phyloP scores from a whole-genome alignment of 1,139 yeast genomes.

The Candida sp. region DNA sequence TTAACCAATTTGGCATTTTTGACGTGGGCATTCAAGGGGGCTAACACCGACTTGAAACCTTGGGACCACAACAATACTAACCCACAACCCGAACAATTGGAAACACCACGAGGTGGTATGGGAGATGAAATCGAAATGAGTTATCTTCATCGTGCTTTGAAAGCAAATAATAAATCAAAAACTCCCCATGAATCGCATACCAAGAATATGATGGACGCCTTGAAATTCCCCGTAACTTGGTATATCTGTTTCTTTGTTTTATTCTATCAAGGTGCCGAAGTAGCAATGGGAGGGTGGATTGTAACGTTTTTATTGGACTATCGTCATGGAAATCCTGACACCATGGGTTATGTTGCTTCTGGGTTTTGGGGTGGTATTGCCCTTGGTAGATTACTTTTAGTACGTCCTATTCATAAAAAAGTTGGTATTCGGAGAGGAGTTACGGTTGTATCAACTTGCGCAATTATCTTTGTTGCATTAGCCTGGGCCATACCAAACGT shows the following conservation, averaged over 20 bases:
- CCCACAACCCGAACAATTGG: not conserved
- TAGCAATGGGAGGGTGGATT: slow-evolving; percentile 69
- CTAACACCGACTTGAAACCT: slow-evolving; percentile 38
- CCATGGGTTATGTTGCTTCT: slow-evolving; percentile 63
- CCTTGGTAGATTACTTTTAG: slow-evolving; percentile 51
- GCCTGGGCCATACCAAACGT: slow-evolving; percentile 45
- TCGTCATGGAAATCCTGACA: slow-evolving; percentile 41
- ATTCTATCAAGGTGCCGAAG: slow-evolving; percentile 69
- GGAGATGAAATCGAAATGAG: slow-evolving; percentile 3
- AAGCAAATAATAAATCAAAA: slow-evolving; percentile 1
- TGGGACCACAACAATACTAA: slow-evolving; percentile 23
- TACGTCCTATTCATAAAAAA: slow-evolving; percentile 34
- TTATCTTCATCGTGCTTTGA: slow-evolving; percentile 1
- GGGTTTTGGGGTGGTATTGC: slow-evolving; percentile 76
- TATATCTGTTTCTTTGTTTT: slow-evolving; percentile 49
- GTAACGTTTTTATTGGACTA: slow-evolving; percentile 60
- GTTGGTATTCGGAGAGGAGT: slow-evolving; percentile 50
- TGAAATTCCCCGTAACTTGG: slow-evolving; percentile 51
- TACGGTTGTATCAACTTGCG: slow-evolving; percentile 23
- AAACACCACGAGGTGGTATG: slow-evolving; percentile 1
- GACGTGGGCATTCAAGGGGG: slow-evolving; percentile 36
- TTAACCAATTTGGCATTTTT: slow-evolving; percentile 20
- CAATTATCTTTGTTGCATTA: slow-evolving; percentile 36
- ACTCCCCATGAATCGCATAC: slow-evolving; percentile 1
- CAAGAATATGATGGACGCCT: slow-evolving; percentile 23